These are phyloP conservation scores for Acanthamoeba lenticulata DNA, from an alignment of 208 protist genomes.

Conservation along the genomic window DNA sequence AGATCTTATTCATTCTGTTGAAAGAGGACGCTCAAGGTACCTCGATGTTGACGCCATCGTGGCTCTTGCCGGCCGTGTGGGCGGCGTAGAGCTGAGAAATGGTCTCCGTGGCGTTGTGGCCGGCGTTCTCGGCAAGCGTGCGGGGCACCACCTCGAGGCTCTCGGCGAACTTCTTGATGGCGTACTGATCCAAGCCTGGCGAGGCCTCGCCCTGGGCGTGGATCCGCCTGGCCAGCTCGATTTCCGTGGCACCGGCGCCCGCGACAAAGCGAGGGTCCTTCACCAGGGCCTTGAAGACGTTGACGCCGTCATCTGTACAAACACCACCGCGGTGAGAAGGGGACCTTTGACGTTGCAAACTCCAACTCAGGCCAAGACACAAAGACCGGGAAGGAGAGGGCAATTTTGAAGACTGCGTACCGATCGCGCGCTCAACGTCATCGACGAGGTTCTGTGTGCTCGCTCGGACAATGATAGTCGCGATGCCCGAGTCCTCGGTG, in stretches of 20 bases:
- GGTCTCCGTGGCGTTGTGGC: constrained; percentile 95
- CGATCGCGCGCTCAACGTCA: constrained; percentile 93
- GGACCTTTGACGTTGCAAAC: neutral
- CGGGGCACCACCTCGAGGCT: constrained; percentile 97
- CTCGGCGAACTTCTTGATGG: constrained; percentile 97
- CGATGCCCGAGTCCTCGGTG: constrained; percentile 75
- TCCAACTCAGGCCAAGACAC: neutral
- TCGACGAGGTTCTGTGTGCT: constrained; percentile 98
- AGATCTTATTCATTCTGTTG: neutral
- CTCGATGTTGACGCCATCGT: constrained; percentile 95
- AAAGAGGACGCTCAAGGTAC: constrained; percentile 39
- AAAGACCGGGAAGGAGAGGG: neutral
- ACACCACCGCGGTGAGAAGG: too few species aligned
- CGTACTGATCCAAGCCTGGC: constrained; percentile 97
- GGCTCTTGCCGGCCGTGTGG: constrained; percentile 93
- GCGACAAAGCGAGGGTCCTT: constrained; percentile 93
- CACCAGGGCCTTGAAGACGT: constrained; percentile 96
- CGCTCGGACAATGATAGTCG: constrained; percentile 99
- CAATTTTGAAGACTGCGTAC: too few species aligned
- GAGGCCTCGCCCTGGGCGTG: constrained; percentile 73
- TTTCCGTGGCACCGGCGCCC: constrained; percentile 98
- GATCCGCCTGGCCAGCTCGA: constrained; percentile 90
- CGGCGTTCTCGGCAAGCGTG: constrained; percentile 98
- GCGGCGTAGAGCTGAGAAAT: constrained; percentile 96
- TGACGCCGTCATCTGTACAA: constrained; percentile 96